phyloP scores from a whole-genome alignment of 345 rosid species.

The Eucalyptus tenuipes region DNA sequence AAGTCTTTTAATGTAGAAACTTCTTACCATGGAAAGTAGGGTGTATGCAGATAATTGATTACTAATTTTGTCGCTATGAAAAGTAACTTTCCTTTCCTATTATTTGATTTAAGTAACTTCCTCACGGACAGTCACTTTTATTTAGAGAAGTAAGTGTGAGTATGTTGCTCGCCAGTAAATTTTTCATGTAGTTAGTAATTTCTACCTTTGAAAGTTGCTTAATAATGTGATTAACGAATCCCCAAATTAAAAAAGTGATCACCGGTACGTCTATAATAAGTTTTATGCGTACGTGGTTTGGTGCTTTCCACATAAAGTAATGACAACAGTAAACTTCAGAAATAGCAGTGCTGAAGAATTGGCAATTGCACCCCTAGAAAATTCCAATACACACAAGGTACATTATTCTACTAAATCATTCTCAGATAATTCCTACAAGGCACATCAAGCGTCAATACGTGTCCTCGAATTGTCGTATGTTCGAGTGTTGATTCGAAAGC shows the following conservation, averaged over 20 bases:
- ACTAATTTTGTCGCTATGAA: neutral
- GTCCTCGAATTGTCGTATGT: neutral
- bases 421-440: neutral
- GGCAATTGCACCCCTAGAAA: neutral
- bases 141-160: neutral
- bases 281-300: neutral
- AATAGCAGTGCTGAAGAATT: neutral
- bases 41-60: neutral
- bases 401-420: neutral
- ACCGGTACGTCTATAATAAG: neutral
- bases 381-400: neutral
- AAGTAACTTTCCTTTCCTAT: neutral
- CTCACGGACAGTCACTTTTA: neutral
- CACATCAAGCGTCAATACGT: neutral
- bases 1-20: neutral
- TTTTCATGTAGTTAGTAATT: neutral
- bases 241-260: neutral
- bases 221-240: neutral
- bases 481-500: neutral
- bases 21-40: neutral
- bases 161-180: neutral
- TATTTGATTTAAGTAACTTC: neutral
- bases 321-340: neutral
- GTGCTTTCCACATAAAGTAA: neutral
- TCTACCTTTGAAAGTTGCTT: neutral